Percentiles rank a stretch among this genome's conserved stretches.
These are phyloP conservation scores for Chionographis japonica DNA, from an alignment of 106 monocot genomes.

Conservation along the genomic window DNA sequence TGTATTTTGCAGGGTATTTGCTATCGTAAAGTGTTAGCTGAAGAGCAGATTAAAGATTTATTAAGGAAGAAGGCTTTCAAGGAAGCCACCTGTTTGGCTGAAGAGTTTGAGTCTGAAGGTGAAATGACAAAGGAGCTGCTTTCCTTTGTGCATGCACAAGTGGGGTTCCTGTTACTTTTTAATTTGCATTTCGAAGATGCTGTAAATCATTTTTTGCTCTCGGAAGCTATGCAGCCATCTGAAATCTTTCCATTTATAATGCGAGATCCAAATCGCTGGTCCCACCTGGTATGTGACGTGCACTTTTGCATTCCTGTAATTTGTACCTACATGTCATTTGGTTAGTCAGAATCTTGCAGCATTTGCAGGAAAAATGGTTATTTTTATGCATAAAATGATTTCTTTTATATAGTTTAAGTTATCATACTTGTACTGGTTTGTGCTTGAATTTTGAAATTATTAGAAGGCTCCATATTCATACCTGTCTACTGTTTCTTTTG, in stretches of 20 bases:
- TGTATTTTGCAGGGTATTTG: constrained; percentile 50
- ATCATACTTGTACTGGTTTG: too few species aligned
- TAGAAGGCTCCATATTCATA: too few species aligned
- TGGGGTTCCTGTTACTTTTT: constrained; percentile 91
- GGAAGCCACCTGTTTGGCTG: constrained; percentile 61
- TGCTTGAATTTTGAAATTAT: too few species aligned
- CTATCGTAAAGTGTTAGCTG: constrained; percentile 60
- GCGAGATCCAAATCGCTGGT: constrained; percentile 95
- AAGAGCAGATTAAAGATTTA: constrained; percentile 93
- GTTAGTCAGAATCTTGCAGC: too few species aligned
- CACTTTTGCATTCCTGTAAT: background rate
- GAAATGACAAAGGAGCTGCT: constrained; percentile 80
- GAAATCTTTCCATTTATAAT: constrained; percentile 97
- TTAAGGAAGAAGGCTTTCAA: constrained; percentile 75
- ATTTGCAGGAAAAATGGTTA: too few species aligned
- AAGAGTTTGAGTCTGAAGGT: constrained; percentile 71
- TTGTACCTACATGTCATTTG: too few species aligned
- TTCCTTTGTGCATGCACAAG: constrained; percentile 97
- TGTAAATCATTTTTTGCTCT: constrained; percentile 87
- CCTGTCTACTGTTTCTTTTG: too few species aligned
- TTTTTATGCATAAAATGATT: too few species aligned
- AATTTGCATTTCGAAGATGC: constrained; percentile 96
- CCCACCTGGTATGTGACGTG: constrained; percentile 52
- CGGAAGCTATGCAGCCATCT: constrained; percentile 88
- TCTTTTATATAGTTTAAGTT: too few species aligned